These are phyloP conservation scores for Corchorus olitorius DNA, from an alignment of 345 rosid species.

Conservation along the genomic window DNA sequence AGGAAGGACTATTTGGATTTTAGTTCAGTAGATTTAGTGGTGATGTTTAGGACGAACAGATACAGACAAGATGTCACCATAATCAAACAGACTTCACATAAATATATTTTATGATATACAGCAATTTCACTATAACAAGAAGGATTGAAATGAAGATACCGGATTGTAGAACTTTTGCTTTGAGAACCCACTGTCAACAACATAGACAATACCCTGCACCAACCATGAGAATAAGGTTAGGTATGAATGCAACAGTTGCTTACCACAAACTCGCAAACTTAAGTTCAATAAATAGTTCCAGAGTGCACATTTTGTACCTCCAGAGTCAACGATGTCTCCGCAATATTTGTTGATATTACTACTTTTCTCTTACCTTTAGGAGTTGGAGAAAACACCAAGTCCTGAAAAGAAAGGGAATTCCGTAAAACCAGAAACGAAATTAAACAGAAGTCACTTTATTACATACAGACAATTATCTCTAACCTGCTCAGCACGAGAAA, in stretches of 20 bases:
- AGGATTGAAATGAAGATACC: slow-evolving; percentile 44
- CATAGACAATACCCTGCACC: slow-evolving; percentile 88
- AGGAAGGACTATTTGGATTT: not conserved
- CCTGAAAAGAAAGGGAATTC: slow-evolving; percentile 40
- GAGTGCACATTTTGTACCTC: slow-evolving; percentile 56
- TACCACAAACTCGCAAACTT: not conserved
- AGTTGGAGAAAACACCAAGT: slow-evolving; percentile 79
- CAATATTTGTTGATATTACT: slow-evolving; percentile 88
- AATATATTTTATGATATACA: not conserved
- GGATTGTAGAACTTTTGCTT: slow-evolving; percentile 96
- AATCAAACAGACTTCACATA: not conserved
- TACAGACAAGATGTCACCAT: not conserved
- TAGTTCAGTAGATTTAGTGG: not conserved
- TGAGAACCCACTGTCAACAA: slow-evolving; percentile 94
- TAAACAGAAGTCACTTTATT: slow-evolving; percentile 9
- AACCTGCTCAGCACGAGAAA: slow-evolving; percentile 87
- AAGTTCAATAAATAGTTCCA: slow-evolving; percentile 2
- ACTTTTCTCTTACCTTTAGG: slow-evolving; percentile 95
- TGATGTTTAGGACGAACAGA: not conserved
- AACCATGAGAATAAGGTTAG: slow-evolving; percentile 23
- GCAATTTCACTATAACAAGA: not conserved
- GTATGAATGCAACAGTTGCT: slow-evolving; percentile 13
- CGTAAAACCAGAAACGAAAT: slow-evolving; percentile 8
- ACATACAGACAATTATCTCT: not conserved
- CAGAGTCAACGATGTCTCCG: slow-evolving; percentile 91